Evolutionary conservation across 2,329 filamentous ascomycete genomes (phyloP), one percentile per base, ranked within the genome.

Genomic region (Metarhizium guizhouense): DNA sequence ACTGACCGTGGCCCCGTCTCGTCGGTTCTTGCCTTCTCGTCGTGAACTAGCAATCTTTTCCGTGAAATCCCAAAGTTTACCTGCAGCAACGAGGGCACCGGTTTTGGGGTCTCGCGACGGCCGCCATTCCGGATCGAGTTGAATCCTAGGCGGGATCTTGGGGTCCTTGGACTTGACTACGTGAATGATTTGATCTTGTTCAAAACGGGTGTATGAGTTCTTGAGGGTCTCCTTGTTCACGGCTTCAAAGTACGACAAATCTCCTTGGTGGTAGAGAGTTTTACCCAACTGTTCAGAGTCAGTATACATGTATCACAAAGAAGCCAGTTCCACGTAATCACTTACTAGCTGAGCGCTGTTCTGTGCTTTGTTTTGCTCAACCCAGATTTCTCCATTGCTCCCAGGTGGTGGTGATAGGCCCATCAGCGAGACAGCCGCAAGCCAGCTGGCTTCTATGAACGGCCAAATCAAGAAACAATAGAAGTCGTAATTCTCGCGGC

Each of bases 381-480:
- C 79, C 90, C 91, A 96, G 6, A 82, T 76, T 51, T 87, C 84
- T n/a, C 77, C 77, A n/a, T 77, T 74, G 57, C 78, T 70, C 0
- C 67, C 73, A 0, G 71, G 65, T 3, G 90, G 90, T 2, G 92
- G 91, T 0, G 89, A 87, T 14, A 97, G 78, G 48, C 93, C 92
- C 76, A 96, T 86, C 0, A 97, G 76, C 0, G 88, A 90, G 0
- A 97, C 87, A 0, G 91, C 88, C 11, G 90, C 92, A 1, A 99
- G 80, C 94, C 94, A 99, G 53, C 83, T 87, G 0, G 92, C 88
- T 71, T 99, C 94, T 61, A 97, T 92, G 63, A 99, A 99, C 0
- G 94, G 94, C 94, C 94, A 99, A 60, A 99, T 90, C 20, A 99
- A 74, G 77, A 97, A 99, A 73, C 93, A 97, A 73, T 97, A 97